Conservation (phyloP, 371 early-diverging fungal genomes). For the Apophysomyces trapeziformis region DNA sequence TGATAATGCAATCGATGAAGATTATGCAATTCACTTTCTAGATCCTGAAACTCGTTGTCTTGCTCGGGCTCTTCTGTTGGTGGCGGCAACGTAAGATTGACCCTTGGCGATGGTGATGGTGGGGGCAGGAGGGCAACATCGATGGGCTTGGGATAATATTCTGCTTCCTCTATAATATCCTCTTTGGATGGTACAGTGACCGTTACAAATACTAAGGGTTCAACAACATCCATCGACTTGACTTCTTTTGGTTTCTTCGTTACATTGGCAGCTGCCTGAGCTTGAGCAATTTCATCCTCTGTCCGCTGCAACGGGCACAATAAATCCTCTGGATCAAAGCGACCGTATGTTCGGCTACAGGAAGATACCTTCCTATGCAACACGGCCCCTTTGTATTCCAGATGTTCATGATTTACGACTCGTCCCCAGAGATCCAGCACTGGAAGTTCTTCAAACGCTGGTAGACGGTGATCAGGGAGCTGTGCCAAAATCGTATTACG, state of each 20-base stretch:
- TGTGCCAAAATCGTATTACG: constrained; percentile 58
- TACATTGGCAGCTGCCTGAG: constrained; percentile 24
- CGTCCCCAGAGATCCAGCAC: constrained; percentile 67
- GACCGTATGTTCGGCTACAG: constrained; percentile 42
- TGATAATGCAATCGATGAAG: constrained; percentile 18
- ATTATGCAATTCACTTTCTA: constrained; percentile 33
- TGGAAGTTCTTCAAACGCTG: constrained; percentile 57
- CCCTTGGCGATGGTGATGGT: too few relatives aligned
- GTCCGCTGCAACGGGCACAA: constrained; percentile 39
- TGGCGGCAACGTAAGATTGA: neutral
- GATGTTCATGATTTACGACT: constrained; percentile 43
- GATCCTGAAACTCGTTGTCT: constrained; percentile 42
- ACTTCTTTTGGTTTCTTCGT: constrained; percentile 22
- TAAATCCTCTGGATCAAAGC: constrained; percentile 52
- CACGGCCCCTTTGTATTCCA: constrained; percentile 49
- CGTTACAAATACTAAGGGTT: constrained; percentile 37
- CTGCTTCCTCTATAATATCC: constrained; percentile 25
- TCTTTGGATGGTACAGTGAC: constrained; percentile 17
- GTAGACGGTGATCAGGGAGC: constrained; percentile 57
- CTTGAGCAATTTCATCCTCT: constrained; percentile 7
- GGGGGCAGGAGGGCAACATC: constrained; percentile 42
- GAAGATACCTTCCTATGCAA: constrained; percentile 58
- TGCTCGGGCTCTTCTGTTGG: constrained; percentile 26
- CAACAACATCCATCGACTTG: constrained; percentile 29
- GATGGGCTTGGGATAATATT: constrained; percentile 39